Evolutionary conservation across 805 yeast species (phyloP).

Genomic region (Ogataea dorogensis): DNA sequence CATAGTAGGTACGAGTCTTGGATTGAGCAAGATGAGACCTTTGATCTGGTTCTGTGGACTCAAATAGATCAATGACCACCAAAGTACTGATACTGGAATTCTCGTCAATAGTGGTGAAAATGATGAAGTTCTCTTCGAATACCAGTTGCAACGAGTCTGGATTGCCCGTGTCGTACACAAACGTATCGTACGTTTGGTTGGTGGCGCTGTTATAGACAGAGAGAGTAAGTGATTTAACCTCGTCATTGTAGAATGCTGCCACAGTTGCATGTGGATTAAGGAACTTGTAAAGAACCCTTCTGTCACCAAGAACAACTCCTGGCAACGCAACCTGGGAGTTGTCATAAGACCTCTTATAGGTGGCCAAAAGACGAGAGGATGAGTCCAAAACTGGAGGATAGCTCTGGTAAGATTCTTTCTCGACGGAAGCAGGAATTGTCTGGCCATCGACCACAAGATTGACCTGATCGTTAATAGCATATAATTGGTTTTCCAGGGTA

Average conservation of each 20-base stretch:
- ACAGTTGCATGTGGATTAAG: constrained; percentile 68
- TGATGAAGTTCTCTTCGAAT: constrained; percentile 82
- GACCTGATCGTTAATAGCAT: constrained; percentile 1
- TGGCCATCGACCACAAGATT: constrained; percentile 1
- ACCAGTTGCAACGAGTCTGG: constrained; percentile 45
- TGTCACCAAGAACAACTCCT: constrained; percentile 67
- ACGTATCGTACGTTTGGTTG: constrained; percentile 53
- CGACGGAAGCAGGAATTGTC: constrained; percentile 9
- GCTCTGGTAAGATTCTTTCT: constrained; percentile 3
- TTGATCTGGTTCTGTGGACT: constrained; percentile 54
- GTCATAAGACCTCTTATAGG: constrained; percentile 34
- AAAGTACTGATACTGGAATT: constrained; percentile 52
- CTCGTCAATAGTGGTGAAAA: constrained; percentile 59
- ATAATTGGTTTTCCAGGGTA: constrained; percentile 9
- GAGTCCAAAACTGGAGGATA: constrained; percentile 6
- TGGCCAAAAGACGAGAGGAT: background rate
- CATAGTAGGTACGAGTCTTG: constrained; percentile 54
- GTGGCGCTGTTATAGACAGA: constrained; percentile 65
- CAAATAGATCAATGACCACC: constrained; percentile 76
- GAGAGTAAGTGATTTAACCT: constrained; percentile 38
- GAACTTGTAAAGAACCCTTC: constrained; percentile 80
- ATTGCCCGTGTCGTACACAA: constrained; percentile 33
- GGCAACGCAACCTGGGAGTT: constrained; percentile 50
- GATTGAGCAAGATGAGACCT: constrained; percentile 47
- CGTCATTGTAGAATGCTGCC: constrained; percentile 39